phyloP scores from a whole-genome alignment of 225 moss, liverwort and hornwort species.

The Antitrichia curtipendula region DNA sequence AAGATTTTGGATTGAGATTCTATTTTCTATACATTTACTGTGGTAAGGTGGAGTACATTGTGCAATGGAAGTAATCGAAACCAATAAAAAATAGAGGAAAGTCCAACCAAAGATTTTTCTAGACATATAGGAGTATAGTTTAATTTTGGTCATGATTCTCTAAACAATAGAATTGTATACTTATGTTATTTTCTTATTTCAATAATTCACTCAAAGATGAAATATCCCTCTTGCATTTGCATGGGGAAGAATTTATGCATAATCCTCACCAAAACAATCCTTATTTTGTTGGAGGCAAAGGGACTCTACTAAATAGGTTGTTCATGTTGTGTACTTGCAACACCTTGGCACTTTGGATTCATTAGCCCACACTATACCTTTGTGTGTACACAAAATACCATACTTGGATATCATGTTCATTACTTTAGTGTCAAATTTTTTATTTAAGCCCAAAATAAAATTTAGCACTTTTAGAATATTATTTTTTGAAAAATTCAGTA shows the following conservation, averaged over 20 bases:
- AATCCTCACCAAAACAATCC: rapidly evolving
- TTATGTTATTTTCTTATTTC: neutral
- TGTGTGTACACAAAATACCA: neutral
- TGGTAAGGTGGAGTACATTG: no score
- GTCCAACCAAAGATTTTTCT: neutral
- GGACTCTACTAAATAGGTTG: rapidly evolving
- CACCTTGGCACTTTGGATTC: neutral
- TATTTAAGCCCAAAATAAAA: no score
- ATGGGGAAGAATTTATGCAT: rapidly evolving
- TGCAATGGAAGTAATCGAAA: neutral
- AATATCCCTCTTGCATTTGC: neutral
- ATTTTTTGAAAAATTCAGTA: no score
- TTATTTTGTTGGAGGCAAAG: neutral
- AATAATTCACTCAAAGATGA: neutral
- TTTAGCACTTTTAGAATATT: no score
- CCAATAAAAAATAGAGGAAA: neutral
- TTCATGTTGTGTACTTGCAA: neutral
- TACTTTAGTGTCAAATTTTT: no score
- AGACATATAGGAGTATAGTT: neutral
- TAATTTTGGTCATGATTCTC: neutral
- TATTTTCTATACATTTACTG: neutral
- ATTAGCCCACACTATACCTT: no score
- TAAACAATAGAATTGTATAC: neutral
- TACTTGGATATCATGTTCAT: no score
- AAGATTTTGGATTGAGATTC: neutral